Conservation (phyloP, 106 monocot species). For the Allium cepa region DNA sequence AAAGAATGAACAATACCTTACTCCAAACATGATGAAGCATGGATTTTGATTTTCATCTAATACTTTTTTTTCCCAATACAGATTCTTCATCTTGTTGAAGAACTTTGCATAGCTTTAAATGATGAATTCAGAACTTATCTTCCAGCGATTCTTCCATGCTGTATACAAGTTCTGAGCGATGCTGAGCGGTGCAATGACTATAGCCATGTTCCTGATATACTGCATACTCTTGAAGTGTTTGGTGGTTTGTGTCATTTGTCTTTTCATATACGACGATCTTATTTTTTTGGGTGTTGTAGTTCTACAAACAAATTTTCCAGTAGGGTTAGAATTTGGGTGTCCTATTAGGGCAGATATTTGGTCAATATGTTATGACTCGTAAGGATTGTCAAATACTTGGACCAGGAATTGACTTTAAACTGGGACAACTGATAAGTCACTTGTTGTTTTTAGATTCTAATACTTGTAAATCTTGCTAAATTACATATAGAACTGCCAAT, state of each 20-base stretch:
- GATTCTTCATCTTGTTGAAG: conserved; percentile 95
- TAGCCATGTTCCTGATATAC: conserved; percentile 82
- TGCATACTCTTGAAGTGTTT: conserved; percentile 95
- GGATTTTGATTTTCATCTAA: neutral
- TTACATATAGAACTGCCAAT: no score
- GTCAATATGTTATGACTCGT: no score
- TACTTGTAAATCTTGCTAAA: no score
- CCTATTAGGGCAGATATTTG: no score
- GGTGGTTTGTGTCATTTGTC: conserved; percentile 56
- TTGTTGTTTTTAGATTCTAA: no score
- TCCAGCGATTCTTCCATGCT: conserved; percentile 66
- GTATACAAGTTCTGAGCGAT: conserved; percentile 95
- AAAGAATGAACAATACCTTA: no score
- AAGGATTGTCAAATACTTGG: no score
- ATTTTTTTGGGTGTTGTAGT: neutral
- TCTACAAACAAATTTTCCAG: no score
- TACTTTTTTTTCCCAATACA: conserved; percentile 23
- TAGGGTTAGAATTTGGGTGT: no score
- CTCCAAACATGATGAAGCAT: no score
- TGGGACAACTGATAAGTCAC: no score
- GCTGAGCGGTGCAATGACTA: conserved; percentile 97
- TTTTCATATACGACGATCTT: neutral
- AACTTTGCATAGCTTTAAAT: conserved; percentile 89
- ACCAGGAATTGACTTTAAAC: no score
- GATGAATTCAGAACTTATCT: conserved; percentile 94